Evolutionary conservation across 495 filamentous ascomycete species (phyloP).

Genomic region (Penicillium pulvis): DNA sequence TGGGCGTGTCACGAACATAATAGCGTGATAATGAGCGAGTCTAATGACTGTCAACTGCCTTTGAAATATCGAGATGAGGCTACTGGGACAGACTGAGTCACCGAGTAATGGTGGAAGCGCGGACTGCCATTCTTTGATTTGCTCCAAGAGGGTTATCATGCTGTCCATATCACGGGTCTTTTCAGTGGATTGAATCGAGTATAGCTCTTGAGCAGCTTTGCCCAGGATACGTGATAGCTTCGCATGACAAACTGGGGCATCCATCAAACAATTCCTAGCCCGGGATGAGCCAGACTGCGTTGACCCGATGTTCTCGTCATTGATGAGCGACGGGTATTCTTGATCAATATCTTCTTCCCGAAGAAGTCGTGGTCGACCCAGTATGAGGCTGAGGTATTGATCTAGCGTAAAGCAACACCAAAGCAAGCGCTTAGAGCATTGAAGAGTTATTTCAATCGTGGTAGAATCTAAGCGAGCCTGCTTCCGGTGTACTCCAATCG

Average conservation of each 20-base stretch:
- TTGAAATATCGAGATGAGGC: constrained; percentile 25
- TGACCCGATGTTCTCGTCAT: constrained; percentile 23
- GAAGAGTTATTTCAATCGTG: constrained; percentile 7
- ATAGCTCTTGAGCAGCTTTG: constrained; percentile 27
- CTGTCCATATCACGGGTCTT: constrained; percentile 19
- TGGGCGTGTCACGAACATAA: constrained; percentile 33
- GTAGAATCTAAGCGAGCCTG: constrained; percentile 7
- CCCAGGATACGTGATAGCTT: constrained; percentile 28
- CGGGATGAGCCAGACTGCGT: neutral
- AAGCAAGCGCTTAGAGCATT: constrained; percentile 29
- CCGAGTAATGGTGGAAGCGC: constrained; percentile 25
- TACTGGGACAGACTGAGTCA: constrained; percentile 28
- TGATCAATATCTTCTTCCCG: constrained; percentile 32
- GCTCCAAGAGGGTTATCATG: constrained; percentile 15
- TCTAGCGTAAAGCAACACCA: constrained; percentile 37
- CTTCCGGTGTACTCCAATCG: constrained; percentile 28
- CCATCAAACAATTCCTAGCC: constrained; percentile 31
- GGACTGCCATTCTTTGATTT: constrained; percentile 27
- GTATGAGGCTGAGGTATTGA: constrained; percentile 33
- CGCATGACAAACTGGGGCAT: constrained; percentile 30
- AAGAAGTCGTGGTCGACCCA: constrained; percentile 30
- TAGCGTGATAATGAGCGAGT: constrained; percentile 28
- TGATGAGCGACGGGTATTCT: constrained; percentile 25
- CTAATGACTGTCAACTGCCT: constrained; percentile 30
- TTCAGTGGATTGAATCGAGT: constrained; percentile 18